Conservation (phyloP, 345 rosid genomes). For the Aethionema arabicum region DNA sequence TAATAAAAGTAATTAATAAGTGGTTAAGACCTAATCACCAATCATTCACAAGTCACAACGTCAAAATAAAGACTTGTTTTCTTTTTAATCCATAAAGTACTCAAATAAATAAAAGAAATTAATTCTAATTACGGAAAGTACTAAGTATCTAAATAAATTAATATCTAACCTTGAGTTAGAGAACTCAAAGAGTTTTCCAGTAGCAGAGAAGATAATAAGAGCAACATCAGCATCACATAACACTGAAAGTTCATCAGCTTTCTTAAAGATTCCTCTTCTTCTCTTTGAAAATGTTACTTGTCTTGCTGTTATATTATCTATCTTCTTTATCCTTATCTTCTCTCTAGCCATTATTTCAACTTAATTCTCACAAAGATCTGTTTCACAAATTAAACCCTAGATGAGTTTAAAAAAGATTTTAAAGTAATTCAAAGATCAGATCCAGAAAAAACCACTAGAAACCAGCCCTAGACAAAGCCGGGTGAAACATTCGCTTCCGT, state of each 20-base stretch:
- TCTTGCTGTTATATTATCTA: constrained; percentile 60
- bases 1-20: constrained; percentile 19
- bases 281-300: constrained; percentile 73
- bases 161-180: constrained; percentile 50
- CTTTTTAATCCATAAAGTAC: constrained; percentile 15
- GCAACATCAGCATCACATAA: constrained; percentile 75
- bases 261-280: constrained; percentile 66
- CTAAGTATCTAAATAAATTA: constrained; percentile 26
- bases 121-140: constrained; percentile 35
- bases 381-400: too few relatives aligned
- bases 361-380: too few relatives aligned
- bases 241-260: constrained; percentile 66
- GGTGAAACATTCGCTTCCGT: too few relatives aligned
- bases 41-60: constrained; percentile 31
- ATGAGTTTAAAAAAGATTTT: constrained; percentile 3
- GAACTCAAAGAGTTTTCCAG: constrained; percentile 65
- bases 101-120: background rate
- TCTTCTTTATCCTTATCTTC: constrained; percentile 66
- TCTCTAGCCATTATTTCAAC: constrained; percentile 51
- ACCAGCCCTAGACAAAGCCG: too few relatives aligned
- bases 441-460: background rate
- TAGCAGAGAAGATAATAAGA: constrained; percentile 60
- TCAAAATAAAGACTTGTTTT: constrained; percentile 14
- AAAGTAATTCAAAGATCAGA: background rate
- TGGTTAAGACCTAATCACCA: constrained; percentile 30